These are phyloP conservation scores for Sugiyamaella mastotermitis DNA, from an alignment of 805 yeast genomes.

Conservation along the genomic window DNA sequence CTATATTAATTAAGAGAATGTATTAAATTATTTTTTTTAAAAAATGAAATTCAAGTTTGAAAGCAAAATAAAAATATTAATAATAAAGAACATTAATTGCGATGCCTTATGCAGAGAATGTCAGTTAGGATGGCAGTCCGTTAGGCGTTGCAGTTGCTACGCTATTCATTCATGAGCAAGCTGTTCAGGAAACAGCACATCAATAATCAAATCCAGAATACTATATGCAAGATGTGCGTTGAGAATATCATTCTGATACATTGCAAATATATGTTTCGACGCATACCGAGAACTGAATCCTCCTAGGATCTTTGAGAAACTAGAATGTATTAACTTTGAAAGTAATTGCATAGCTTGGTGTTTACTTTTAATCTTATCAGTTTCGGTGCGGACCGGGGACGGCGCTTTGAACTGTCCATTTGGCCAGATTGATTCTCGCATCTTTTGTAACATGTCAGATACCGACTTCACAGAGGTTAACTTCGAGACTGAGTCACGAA, in stretches of 20 bases:
- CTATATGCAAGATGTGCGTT: conserved; percentile 59
- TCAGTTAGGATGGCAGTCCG: too few species aligned
- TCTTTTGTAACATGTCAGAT: conserved; percentile 16
- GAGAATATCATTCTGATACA: conserved; percentile 68
- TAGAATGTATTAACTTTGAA: conserved; percentile 52
- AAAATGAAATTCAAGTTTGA: too few species aligned
- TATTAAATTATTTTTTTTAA: too few species aligned
- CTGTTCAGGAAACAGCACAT: conserved; percentile 32
- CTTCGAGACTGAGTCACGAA: conserved; percentile 35
- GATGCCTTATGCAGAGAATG: too few species aligned
- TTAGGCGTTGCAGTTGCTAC: too few species aligned
- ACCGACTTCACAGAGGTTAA: conserved; percentile 26
- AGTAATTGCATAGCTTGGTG: conserved; percentile 56
- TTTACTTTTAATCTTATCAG: conserved; percentile 47
- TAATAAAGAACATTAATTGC: too few species aligned
- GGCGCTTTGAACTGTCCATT: conserved; percentile 39
- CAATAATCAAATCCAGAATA: conserved; percentile 51
- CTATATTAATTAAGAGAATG: too few species aligned
- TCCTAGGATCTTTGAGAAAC: conserved; percentile 72
- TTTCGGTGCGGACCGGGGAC: conserved; percentile 35
- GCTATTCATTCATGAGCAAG: too few species aligned
- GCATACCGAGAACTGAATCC: conserved; percentile 57
- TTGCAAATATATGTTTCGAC: conserved; percentile 48
- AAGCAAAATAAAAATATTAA: too few species aligned
- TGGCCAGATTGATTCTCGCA: conserved; percentile 42